These are phyloP conservation scores for Bipolaris bicolor DNA, from an alignment of 2,329 filamentous ascomycete genomes.

Conservation along the genomic window DNA sequence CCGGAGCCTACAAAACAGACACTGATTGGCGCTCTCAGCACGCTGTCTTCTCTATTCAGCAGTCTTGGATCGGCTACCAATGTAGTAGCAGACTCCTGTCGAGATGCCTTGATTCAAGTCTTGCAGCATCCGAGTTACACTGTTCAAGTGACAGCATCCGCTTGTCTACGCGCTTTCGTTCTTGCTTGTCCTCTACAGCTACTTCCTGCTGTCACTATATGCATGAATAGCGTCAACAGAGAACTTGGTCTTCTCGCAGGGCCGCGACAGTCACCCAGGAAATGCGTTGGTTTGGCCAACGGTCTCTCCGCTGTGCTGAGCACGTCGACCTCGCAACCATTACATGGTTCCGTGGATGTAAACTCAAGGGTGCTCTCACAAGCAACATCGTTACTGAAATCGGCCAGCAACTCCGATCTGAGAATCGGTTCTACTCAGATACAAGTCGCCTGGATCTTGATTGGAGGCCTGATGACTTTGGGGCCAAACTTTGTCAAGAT, in stretches of 20 bases:
- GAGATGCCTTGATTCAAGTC: constrained; percentile 87
- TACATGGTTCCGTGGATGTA: constrained; percentile 94
- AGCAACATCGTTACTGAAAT: constrained; percentile 90
- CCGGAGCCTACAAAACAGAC: constrained; percentile 88
- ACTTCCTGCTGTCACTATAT: constrained; percentile 87
- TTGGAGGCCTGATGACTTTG: constrained; percentile 94
- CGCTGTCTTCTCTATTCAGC: constrained; percentile 77
- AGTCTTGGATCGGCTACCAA: constrained; percentile 83
- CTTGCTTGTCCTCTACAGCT: constrained; percentile 92
- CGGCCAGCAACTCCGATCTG: constrained; percentile 87
- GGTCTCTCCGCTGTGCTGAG: constrained; percentile 90
- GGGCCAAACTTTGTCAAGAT: constrained; percentile 99
- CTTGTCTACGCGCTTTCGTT: constrained; percentile 85
- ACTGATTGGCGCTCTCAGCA: constrained; percentile 77
- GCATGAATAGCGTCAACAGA: constrained; percentile 91
- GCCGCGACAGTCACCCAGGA: constrained; percentile 76
- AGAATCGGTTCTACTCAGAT: constrained; percentile 92
- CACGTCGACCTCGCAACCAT: constrained; percentile 82
- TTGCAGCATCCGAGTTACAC: constrained; percentile 95
- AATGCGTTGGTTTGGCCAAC: constrained; percentile 90
- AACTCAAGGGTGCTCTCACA: constrained; percentile 90
- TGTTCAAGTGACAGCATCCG: constrained; percentile 87
- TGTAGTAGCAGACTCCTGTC: constrained; percentile 78
- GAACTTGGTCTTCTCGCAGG: constrained; percentile 80
- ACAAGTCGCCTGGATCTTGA: constrained; percentile 96